These are phyloP conservation scores for Blastobotrys chiropterorum DNA, from an alignment of 805 yeast species.

Conservation along the genomic window DNA sequence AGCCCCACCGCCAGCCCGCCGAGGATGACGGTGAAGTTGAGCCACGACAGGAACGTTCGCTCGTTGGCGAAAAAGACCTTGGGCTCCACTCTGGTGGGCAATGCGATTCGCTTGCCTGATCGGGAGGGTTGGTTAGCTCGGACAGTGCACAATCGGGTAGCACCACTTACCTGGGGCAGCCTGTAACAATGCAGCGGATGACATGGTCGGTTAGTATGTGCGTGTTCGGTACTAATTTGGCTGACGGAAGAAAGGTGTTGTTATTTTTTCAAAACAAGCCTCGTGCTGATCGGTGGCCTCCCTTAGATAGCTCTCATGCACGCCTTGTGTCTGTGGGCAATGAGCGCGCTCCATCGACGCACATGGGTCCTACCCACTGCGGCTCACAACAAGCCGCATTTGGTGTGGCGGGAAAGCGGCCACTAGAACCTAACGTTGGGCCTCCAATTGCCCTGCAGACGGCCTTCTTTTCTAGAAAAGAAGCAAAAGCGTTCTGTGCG, in stretches of 20 bases:
- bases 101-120: constrained; percentile 80
- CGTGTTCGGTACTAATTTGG: neutral
- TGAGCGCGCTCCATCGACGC: neutral
- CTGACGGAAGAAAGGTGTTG: too few relatives aligned
- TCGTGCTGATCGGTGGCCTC: neutral
- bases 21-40: constrained; percentile 95
- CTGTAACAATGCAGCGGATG: constrained; percentile 67
- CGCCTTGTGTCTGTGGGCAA: too few relatives aligned
- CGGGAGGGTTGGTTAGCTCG: neutral
- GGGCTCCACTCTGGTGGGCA: constrained; percentile 98
- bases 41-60: constrained; percentile 97
- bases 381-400: neutral
- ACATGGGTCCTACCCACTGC: neutral
- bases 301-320: too few relatives aligned
- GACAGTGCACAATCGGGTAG: neutral
- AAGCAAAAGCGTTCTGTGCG: too few relatives aligned
- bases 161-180: constrained; percentile 53
- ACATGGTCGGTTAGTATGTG: constrained; percentile 39
- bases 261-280: too few relatives aligned
- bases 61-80: constrained; percentile 98
- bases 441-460: too few relatives aligned
- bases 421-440: too few relatives aligned
- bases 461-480: too few relatives aligned
- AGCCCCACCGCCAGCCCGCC: constrained; percentile 96
- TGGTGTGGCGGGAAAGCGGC: too few relatives aligned